Evolutionary conservation across 306 rosid genomes (phyloP).

Genomic region (Quercus engelmannii): DNA sequence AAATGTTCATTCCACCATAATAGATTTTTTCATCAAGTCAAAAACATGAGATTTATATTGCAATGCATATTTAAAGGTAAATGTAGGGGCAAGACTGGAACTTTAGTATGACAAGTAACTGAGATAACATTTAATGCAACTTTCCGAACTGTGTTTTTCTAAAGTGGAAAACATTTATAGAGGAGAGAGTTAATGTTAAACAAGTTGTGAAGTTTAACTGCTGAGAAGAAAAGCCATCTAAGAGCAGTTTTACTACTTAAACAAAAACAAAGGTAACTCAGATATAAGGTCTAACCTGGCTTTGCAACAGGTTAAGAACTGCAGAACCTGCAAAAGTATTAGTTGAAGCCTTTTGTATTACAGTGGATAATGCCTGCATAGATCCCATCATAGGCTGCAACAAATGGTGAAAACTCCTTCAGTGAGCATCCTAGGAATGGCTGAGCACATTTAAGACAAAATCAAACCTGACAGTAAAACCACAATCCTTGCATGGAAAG

Average conservation of each 20-base stretch:
- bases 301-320: conserved; percentile 87
- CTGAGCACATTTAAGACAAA: conserved; percentile 20
- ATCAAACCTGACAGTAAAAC: conserved; percentile 92
- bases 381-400: conserved; percentile 94
- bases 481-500: conserved; percentile 97
- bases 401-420: conserved; percentile 15
- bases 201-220: not conserved
- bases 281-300: conserved; percentile 59
- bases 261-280: not conserved
- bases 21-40: not conserved
- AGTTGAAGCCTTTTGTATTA: conserved; percentile 71
- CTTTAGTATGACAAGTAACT: not conserved
- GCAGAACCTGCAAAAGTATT: conserved; percentile 86
- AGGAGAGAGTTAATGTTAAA: not conserved
- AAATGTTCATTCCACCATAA: not conserved
- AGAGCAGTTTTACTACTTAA: not conserved
- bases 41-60: not conserved
- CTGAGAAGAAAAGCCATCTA: conserved; percentile 3
- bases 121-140: not conserved
- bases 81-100: not conserved
- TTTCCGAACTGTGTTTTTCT: not conserved
- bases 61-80: not conserved
- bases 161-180: not conserved
- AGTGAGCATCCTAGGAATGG: conserved; percentile 23
- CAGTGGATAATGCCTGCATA: conserved; percentile 78